Conservation (phyloP, 495 filamentous ascomycete species). For the Penicillium macrosclerotiorum region DNA sequence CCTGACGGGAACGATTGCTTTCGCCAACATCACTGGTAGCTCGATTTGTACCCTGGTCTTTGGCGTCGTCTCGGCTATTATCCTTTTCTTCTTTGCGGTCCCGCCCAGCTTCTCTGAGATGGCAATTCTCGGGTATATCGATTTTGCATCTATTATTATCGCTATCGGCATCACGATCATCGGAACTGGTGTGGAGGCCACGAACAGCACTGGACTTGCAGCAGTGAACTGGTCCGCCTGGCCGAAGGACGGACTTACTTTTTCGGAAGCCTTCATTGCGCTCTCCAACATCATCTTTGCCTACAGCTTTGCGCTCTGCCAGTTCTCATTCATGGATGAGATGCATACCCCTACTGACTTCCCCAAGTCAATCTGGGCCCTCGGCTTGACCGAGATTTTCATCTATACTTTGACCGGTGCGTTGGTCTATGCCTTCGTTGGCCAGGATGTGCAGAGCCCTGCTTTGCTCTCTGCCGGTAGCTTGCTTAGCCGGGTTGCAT, state of each 20-base stretch:
- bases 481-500: slow-evolving; percentile 63
- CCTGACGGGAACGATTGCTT: slow-evolving; percentile 68
- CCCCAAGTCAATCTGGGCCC: slow-evolving; percentile 57
- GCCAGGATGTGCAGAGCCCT: slow-evolving; percentile 61
- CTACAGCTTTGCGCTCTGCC: slow-evolving; percentile 60
- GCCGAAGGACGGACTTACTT: slow-evolving; percentile 27
- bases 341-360: slow-evolving; percentile 62
- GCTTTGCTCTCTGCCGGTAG: slow-evolving; percentile 61
- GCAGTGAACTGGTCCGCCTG: slow-evolving; percentile 44
- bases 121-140: no score
- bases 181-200: slow-evolving; percentile 53
- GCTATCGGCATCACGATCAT: slow-evolving; percentile 73
- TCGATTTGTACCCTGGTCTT: slow-evolving; percentile 62
- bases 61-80: slow-evolving; percentile 56
- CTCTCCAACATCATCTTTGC: slow-evolving; percentile 72
- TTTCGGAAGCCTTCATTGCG: slow-evolving; percentile 51
- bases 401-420: slow-evolving; percentile 66
- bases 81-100: slow-evolving; percentile 59
- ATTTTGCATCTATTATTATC: slow-evolving; percentile 58
- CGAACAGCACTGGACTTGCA: no score
- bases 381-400: slow-evolving; percentile 58
- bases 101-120: no score
- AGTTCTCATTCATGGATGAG: no score
- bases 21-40: slow-evolving; percentile 59
- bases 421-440: slow-evolving; percentile 66